phyloP scores from a whole-genome alignment of 805 yeast species.

The Zygotorulaspora danielsina region DNA sequence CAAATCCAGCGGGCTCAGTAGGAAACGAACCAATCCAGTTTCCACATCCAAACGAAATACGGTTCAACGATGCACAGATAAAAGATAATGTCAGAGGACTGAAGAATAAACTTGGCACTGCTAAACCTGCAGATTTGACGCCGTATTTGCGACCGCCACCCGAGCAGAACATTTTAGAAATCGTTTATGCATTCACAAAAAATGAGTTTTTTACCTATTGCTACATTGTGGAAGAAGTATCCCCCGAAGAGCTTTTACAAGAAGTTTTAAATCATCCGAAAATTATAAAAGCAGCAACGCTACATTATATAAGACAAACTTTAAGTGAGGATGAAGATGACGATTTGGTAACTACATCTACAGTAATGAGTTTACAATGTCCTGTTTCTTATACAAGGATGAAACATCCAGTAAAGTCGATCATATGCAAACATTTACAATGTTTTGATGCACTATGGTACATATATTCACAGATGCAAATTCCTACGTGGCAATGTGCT shows the following conservation, averaged over 20 bases:
- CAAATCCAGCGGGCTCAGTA: conserved; percentile 22
- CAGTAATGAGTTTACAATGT: conserved; percentile 65
- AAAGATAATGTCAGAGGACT: conserved; percentile 65
- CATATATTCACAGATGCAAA: conserved; percentile 68
- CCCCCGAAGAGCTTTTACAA: conserved; percentile 40
- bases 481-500: conserved; percentile 87
- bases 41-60: conserved; percentile 69
- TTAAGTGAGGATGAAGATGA: conserved; percentile 56
- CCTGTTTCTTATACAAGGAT: conserved; percentile 74
- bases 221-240: conserved; percentile 51
- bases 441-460: conserved; percentile 83
- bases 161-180: conserved; percentile 42
- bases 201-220: conserved; percentile 49
- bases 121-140: conserved; percentile 78
- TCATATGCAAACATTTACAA: conserved; percentile 71
- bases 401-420: conserved; percentile 65
- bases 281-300: conserved; percentile 49
- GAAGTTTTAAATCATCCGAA: conserved; percentile 45
- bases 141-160: conserved; percentile 37
- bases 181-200: conserved; percentile 56
- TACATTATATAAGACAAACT: conserved; percentile 41
- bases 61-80: conserved; percentile 49
- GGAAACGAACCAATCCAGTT: conserved; percentile 72
- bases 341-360: conserved; percentile 62
- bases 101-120: conserved; percentile 71